Conservation (phyloP, 352 stramenopile species). For the Globisporangium apiculatum region DNA sequence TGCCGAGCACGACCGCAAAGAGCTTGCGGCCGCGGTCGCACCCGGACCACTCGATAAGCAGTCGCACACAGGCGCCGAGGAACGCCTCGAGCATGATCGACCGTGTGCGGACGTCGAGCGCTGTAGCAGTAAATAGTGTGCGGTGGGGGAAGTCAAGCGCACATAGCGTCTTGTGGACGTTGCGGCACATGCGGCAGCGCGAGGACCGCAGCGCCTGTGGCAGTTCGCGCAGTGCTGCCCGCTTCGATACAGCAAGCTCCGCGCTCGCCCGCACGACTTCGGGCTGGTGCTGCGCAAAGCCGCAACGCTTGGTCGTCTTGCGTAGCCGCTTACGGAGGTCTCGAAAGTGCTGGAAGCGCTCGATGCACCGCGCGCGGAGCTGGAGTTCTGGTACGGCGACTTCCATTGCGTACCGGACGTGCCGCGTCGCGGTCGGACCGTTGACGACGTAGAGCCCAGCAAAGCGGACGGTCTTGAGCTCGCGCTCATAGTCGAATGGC, state of each 20-base stretch:
- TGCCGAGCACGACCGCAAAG: slow-evolving; percentile 30
- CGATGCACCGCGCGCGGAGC: slow-evolving; percentile 36
- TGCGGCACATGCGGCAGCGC: slow-evolving; percentile 32
- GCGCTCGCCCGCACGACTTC: slow-evolving; percentile 4
- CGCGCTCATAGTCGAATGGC: slow-evolving; percentile 11
- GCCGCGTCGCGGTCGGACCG: slow-evolving; percentile 34
- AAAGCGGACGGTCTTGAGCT: slow-evolving; percentile 36
- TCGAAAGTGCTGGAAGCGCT: slow-evolving; percentile 56
- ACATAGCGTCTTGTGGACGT: slow-evolving; percentile 28
- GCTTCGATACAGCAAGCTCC: slow-evolving; percentile 7
- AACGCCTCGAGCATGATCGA: slow-evolving; percentile 48
- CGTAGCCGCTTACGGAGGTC: slow-evolving; percentile 44
- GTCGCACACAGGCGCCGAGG: slow-evolving; percentile 26
- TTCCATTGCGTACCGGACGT: slow-evolving; percentile 68
- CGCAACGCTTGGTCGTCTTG: slow-evolving; percentile 32
- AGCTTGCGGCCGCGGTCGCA: slow-evolving; percentile 42
- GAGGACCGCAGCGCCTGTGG: slow-evolving; percentile 11
- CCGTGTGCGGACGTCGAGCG: slow-evolving; percentile 37
- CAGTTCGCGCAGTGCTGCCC: slow-evolving; percentile 16
- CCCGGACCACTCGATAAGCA: slow-evolving; percentile 34
- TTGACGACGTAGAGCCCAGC: slow-evolving; percentile 48
- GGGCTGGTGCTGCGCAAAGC: slow-evolving; percentile 12
- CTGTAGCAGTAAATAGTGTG: slow-evolving; percentile 35
- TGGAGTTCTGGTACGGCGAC: slow-evolving; percentile 32
- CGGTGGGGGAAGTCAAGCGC: slow-evolving; percentile 41